Percentiles rank a stretch among this genome's conserved stretches.
phyloP scores from a whole-genome alignment of 2,329 filamentous ascomycete species.

The Apiospora pterosperma region DNA sequence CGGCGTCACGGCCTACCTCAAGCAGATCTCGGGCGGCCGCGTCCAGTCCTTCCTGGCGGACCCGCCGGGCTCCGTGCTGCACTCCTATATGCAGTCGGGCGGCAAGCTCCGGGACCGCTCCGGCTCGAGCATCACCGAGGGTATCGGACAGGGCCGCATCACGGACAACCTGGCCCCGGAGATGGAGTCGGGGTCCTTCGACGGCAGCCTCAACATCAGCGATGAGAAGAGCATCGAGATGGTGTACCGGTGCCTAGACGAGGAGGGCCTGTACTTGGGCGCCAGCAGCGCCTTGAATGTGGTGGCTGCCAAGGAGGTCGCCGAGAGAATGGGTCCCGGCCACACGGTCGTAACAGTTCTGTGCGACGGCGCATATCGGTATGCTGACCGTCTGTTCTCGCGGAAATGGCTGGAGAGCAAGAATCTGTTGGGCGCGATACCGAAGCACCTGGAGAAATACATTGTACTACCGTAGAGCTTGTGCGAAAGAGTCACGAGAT shows the following conservation, averaged over 20 bases:
- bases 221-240: conserved; percentile 97
- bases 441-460: conserved; percentile 84
- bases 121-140: conserved; percentile 92
- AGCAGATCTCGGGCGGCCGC: conserved; percentile 71
- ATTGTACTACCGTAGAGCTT: conserved; percentile 73
- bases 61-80: conserved; percentile 88
- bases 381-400: conserved; percentile 91
- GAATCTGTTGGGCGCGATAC: conserved; percentile 76
- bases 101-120: conserved; percentile 77
- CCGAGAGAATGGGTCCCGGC: conserved; percentile 82
- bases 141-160: conserved; percentile 92
- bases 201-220: conserved; percentile 78
- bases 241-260: conserved; percentile 94
- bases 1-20: conserved; percentile 83
- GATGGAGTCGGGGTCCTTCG: conserved; percentile 73
- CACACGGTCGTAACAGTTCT: conserved; percentile 91
- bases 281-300: conserved; percentile 94
- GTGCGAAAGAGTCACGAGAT: background rate
- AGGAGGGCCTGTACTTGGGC: conserved; percentile 92
- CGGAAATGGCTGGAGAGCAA: conserved; percentile 87
- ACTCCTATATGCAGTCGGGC: conserved; percentile 84
- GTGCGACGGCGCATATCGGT: conserved; percentile 95
- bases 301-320: conserved; percentile 90
- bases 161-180: conserved; percentile 93
- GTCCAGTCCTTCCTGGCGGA: conserved; percentile 91